These are phyloP conservation scores for Sporothrix protearum DNA, from an alignment of 2,329 filamentous ascomycete species.

Conservation along the genomic window DNA sequence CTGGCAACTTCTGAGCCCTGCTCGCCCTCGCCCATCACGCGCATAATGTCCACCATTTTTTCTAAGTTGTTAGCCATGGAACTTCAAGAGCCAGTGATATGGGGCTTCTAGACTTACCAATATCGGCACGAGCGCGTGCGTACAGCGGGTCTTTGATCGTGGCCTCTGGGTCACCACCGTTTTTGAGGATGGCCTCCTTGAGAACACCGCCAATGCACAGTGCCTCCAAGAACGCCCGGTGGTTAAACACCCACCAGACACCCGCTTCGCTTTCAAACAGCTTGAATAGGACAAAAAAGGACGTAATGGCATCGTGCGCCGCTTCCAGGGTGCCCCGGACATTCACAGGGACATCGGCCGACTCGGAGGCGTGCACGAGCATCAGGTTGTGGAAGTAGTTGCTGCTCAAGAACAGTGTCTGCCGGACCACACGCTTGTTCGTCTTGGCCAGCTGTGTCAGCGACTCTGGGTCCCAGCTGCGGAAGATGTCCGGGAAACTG, in stretches of 20 bases:
- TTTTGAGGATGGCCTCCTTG: constrained; percentile 45
- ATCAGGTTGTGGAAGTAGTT: constrained; percentile 83
- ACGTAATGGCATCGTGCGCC: constrained; percentile 68
- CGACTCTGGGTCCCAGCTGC: constrained; percentile 61
- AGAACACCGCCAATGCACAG: constrained; percentile 63
- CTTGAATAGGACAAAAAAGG: constrained; percentile 70
- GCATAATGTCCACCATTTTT: constrained; percentile 61
- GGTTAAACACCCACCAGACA: constrained; percentile 84
- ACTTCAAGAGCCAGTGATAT: neutral
- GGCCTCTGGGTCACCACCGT: constrained; percentile 46
- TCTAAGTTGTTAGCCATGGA: constrained; percentile 18
- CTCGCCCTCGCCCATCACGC: constrained; percentile 53
- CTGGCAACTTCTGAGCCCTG: constrained; percentile 57
- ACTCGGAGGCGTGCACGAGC: constrained; percentile 70
- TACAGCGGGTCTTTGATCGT: constrained; percentile 55
- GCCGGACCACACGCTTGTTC: constrained; percentile 65
- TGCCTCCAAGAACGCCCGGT: constrained; percentile 74
- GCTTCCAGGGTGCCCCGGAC: constrained; percentile 68
- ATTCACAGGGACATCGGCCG: constrained; percentile 61
- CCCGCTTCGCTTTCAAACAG: constrained; percentile 68
- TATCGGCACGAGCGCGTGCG: constrained; percentile 57
- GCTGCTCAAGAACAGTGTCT: constrained; percentile 74
- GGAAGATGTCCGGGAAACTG: constrained; percentile 68
- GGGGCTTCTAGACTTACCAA: constrained; percentile 46
- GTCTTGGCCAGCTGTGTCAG: constrained; percentile 54